These are phyloP conservation scores for Globisporangium nagaii DNA, from an alignment of 352 stramenopile species.

Conservation along the genomic window DNA sequence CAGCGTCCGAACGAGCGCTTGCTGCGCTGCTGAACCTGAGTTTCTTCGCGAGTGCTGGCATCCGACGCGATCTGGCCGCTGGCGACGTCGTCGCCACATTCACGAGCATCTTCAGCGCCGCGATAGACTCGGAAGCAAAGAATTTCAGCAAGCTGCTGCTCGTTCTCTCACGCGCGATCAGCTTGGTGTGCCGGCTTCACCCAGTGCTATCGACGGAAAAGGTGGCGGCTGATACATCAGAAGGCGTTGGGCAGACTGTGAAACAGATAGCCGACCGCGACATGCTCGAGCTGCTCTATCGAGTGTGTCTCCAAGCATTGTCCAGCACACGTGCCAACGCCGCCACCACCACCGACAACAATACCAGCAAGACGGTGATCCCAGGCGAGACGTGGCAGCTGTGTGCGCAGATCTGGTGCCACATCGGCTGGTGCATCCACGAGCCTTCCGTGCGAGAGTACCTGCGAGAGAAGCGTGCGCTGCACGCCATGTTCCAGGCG, in stretches of 20 bases:
- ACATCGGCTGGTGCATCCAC: conserved; percentile 56
- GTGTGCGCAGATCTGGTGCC: conserved; percentile 63
- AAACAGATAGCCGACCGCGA: conserved; percentile 10
- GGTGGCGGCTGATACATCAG: not conserved
- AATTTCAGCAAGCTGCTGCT: conserved; percentile 20
- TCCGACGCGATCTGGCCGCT: conserved; percentile 30
- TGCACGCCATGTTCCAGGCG: conserved; percentile 35
- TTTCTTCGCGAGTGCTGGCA: conserved; percentile 24
- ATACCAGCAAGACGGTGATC: not conserved
- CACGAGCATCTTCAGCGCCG: conserved; percentile 16
- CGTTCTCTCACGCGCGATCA: conserved; percentile 32
- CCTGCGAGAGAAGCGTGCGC: conserved; percentile 25
- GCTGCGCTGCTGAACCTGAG: conserved; percentile 66
- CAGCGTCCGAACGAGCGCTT: conserved; percentile 32
- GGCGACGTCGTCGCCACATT: conserved; percentile 13
- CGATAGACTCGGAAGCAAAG: not conserved
- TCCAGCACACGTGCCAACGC: too few relatives aligned
- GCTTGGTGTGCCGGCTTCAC: conserved; percentile 62
- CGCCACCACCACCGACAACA: too few relatives aligned
- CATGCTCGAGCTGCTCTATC: conserved; percentile 26
- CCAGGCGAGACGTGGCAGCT: conserved; percentile 42
- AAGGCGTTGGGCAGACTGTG: not conserved
- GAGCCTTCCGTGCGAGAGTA: conserved; percentile 23
- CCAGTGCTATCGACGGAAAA: conserved; percentile 3
- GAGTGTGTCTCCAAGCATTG: conserved; percentile 21